Conservation (phyloP, 2,329 filamentous ascomycete species). For the Colletotrichum sp. region DNA sequence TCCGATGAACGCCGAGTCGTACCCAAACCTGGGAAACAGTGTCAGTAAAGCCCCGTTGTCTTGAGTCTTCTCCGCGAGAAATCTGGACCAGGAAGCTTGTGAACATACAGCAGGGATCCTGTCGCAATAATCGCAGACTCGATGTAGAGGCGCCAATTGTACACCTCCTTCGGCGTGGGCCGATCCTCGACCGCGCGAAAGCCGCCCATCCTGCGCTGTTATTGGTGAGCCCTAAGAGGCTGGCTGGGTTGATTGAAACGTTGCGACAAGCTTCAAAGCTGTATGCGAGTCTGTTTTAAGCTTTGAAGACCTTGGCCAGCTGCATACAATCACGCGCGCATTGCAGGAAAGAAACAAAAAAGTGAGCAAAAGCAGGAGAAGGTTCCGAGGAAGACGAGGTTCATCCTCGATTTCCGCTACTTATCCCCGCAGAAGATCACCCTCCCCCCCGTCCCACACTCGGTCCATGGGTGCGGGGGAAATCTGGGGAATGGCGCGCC, state of each 20-base stretch:
- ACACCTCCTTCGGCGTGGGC: slow-evolving; percentile 60
- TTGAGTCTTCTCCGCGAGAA: not conserved
- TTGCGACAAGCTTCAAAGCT: not conserved
- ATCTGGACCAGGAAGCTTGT: not conserved
- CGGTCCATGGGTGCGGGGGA: slow-evolving; percentile 7
- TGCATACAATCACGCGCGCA: not conserved
- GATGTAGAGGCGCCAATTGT: slow-evolving; percentile 56
- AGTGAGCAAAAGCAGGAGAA: not conserved
- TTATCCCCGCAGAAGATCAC: slow-evolving; percentile 10
- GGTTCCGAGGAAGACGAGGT: not conserved
- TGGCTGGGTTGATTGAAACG: not conserved
- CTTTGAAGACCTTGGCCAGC: not conserved
- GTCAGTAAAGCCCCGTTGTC: no score
- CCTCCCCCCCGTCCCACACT: not conserved
- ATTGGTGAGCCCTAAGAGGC: not conserved
- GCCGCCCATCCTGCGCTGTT: slow-evolving; percentile 31
- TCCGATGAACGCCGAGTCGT: slow-evolving; percentile 59
- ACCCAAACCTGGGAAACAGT: slow-evolving; percentile 59
- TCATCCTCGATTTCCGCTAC: slow-evolving; percentile 4
- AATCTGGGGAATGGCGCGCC: slow-evolving; percentile 11
- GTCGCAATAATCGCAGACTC: slow-evolving; percentile 53
- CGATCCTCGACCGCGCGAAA: slow-evolving; percentile 57
- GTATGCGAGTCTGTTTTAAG: not conserved
- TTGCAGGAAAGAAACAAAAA: not conserved
- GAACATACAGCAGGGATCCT: slow-evolving; percentile 44